These are phyloP conservation scores for Hyaloscypha hepaticicola DNA, from an alignment of 495 filamentous ascomycete species.

Conservation along the genomic window DNA sequence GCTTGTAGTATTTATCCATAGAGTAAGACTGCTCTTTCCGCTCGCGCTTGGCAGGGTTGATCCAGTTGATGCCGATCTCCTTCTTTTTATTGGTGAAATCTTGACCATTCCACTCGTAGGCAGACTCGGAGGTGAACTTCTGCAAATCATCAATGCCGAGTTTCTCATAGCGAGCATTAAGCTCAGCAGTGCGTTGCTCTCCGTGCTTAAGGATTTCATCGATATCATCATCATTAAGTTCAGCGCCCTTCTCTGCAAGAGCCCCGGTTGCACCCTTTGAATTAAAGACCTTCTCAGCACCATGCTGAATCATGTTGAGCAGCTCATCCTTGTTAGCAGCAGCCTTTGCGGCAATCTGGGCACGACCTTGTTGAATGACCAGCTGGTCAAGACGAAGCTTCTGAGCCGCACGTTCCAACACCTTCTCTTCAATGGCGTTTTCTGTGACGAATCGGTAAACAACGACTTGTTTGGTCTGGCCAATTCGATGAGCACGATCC, in stretches of 20 bases:
- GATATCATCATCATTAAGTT: slow-evolving; percentile 82
- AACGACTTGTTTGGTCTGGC: slow-evolving; percentile 95
- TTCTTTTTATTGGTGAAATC: slow-evolving; percentile 92
- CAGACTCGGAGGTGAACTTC: slow-evolving; percentile 96
- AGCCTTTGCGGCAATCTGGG: slow-evolving; percentile 85
- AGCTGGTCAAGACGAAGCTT: slow-evolving; percentile 96
- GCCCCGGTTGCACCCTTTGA: slow-evolving; percentile 57
- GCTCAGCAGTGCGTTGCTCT: slow-evolving; percentile 81
- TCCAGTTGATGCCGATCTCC: slow-evolving; percentile 94
- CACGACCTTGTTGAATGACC: slow-evolving; percentile 98
- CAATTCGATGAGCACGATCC: slow-evolving; percentile 97
- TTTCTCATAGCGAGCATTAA: slow-evolving; percentile 93
- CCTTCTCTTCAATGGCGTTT: slow-evolving; percentile 98
- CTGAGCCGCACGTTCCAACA: slow-evolving; percentile 94
- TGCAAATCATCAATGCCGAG: slow-evolving; percentile 98
- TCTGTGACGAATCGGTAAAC: slow-evolving; percentile 98
- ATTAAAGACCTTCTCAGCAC: slow-evolving; percentile 90
- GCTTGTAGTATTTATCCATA: slow-evolving; percentile 97
- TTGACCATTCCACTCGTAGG: slow-evolving; percentile 98
- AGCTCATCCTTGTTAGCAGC: slow-evolving; percentile 92
- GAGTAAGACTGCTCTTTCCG: slow-evolving; percentile 97
- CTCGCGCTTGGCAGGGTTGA: slow-evolving; percentile 97
- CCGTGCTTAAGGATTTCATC: slow-evolving; percentile 83
- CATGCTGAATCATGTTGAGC: slow-evolving; percentile 97
- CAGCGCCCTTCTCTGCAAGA: slow-evolving; percentile 55